phyloP scores from a whole-genome alignment of 2,329 filamentous ascomycete genomes.

The Aspergillus floridensis region DNA sequence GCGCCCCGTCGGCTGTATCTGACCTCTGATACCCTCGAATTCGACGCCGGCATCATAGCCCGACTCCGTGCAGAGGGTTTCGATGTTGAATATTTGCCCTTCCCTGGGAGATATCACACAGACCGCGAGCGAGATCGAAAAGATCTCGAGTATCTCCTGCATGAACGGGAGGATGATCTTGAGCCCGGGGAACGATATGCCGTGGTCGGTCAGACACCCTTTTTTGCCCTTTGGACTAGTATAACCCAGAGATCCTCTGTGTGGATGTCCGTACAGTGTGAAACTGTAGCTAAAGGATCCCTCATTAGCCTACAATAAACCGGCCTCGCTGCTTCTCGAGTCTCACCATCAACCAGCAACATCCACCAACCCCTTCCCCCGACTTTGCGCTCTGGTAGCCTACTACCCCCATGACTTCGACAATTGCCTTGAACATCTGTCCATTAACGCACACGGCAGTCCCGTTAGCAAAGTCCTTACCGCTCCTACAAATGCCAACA shows the following conservation, averaged over 20 bases:
- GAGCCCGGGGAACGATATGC: conserved; percentile 57
- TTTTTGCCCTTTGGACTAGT: neutral
- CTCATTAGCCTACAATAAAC: conserved; percentile 57
- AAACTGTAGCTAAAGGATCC: neutral
- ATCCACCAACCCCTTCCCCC: conserved; percentile 56
- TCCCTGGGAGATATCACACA: conserved; percentile 22
- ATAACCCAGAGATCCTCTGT: neutral
- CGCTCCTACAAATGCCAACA: conserved; percentile 29
- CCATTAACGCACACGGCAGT: neutral
- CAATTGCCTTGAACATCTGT: neutral
- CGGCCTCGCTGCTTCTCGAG: conserved; percentile 55
- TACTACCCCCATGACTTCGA: conserved; percentile 50
- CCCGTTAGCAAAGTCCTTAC: conserved; percentile 26
- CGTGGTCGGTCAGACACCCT: conserved; percentile 52
- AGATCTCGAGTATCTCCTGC: conserved; percentile 47
- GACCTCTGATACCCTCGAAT: conserved; percentile 36
- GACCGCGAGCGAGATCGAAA: conserved; percentile 49
- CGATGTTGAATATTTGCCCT: conserved; percentile 54
- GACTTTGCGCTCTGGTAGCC: conserved; percentile 57
- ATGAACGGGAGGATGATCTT: conserved; percentile 52
- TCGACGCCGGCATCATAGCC: conserved; percentile 52
- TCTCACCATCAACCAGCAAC: conserved; percentile 35
- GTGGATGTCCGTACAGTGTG: no score
- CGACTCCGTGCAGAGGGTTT: conserved; percentile 60
- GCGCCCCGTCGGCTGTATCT: conserved; percentile 28